Conservation (phyloP, 1,284 basidiomycete genomes). For the Tylopilus sp. region DNA sequence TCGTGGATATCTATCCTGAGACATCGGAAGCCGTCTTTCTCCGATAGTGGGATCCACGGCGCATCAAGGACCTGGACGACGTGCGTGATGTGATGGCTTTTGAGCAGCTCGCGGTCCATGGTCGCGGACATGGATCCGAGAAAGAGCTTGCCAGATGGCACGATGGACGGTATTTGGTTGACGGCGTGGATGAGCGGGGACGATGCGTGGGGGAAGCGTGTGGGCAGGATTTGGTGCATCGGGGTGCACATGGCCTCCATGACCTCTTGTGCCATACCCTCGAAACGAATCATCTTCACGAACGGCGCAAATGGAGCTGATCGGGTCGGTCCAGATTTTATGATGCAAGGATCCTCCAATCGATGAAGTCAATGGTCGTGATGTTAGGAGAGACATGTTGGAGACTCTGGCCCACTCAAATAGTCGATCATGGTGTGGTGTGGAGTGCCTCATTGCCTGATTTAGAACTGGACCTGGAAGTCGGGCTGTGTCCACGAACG, state of each 20-base stretch:
- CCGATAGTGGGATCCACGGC: slow-evolving; percentile 62
- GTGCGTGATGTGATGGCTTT: slow-evolving; percentile 51
- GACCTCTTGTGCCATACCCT: slow-evolving; percentile 64
- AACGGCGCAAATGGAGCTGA: not conserved
- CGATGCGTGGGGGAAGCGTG: slow-evolving; percentile 31
- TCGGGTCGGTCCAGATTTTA: slow-evolving; percentile 1
- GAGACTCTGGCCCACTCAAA: slow-evolving; percentile 25
- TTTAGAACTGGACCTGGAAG: slow-evolving; percentile 23
- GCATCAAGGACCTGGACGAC: slow-evolving; percentile 71
- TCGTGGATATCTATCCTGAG: slow-evolving; percentile 68
- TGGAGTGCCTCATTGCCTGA: slow-evolving; percentile 25
- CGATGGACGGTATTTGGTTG: slow-evolving; percentile 14
- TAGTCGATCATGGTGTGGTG: slow-evolving; percentile 28
- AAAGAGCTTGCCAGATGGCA: slow-evolving; percentile 44
- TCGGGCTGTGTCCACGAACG: slow-evolving; percentile 20
- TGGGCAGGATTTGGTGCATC: slow-evolving; percentile 67
- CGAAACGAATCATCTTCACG: slow-evolving; percentile 66
- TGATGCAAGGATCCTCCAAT: slow-evolving; percentile 4
- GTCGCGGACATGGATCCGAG: slow-evolving; percentile 56
- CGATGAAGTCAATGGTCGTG: not conserved
- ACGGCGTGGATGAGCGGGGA: slow-evolving; percentile 27
- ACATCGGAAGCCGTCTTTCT: slow-evolving; percentile 57
- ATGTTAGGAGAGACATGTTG: slow-evolving; percentile 19
- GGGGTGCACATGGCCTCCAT: slow-evolving; percentile 79
- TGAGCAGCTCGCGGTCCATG: slow-evolving; percentile 50